Evolutionary conservation across 768 basidiomycete genomes (phyloP), one percentile per base, ranked within the genome.

Genomic region (Phaeotremella skinneri): DNA sequence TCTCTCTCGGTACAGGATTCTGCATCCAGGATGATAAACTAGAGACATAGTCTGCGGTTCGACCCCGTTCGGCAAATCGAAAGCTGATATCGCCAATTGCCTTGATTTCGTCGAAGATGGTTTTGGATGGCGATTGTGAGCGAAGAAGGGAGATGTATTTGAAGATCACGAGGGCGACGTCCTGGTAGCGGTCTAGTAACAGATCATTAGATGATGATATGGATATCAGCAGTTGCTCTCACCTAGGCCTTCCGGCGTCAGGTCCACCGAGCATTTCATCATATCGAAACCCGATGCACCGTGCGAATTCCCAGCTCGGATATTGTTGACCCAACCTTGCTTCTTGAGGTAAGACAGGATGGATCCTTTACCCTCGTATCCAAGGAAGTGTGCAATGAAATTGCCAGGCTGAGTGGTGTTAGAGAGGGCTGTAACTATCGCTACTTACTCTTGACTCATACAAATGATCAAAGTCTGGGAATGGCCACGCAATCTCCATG

Each of bases 221-320:
- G 39, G 25, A 45, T 11, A 23, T 29, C n/a, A n/a, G n/a, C n/a
- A n/a, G 32, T 32, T 25, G 1, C 29, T 81, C 88, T 69, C 72
- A 93, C 91, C 81, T 57, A 94, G 87, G 1, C 96, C 96, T 58
- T 89, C 85, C 34, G 83, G 81, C 0, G 96, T 96, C 63, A 99
- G 78, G 68, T 88, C 79, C 23, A 88, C 80, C 1, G 85, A 87
- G n/a, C 89, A 76, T 74, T 89, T 92, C 79, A 96, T 90, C 82
- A 90, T 87, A 39, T 86, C 88, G 72, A 97, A 91, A 0, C 91
- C 90, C 34, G 62, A 67, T 1, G 78, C 78, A 62, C 89, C 83
- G 20, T 83, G 89, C 65, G 88, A 87, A 2, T 83, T 81, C 0
- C 88, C 90, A 43, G 85, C 81, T 55, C 82, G 84, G 50, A 98